Evolutionary conservation across 345 rosid species (phyloP).

Genomic region (Camelina hispida): DNA sequence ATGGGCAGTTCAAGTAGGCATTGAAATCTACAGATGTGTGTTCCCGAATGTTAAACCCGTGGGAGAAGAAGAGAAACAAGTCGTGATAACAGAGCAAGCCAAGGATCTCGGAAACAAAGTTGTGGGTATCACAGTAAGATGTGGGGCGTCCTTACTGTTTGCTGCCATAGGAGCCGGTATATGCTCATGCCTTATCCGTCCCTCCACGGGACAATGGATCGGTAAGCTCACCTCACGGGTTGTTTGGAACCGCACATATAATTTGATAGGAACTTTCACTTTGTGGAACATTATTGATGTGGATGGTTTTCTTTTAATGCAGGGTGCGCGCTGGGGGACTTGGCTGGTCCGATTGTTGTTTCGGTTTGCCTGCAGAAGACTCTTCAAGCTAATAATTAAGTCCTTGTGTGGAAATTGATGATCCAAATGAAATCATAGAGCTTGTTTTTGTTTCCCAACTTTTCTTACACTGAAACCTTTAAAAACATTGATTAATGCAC

Average conservation of each 20-base stretch:
- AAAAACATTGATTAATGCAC: constrained; percentile 17
- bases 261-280: background rate
- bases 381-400: constrained; percentile 55
- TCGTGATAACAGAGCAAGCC: constrained; percentile 53
- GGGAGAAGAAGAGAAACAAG: constrained; percentile 45
- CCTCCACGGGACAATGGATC: constrained; percentile 90
- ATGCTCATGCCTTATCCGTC: constrained; percentile 73
- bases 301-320: constrained; percentile 29
- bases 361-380: constrained; percentile 69
- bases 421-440: constrained; percentile 21
- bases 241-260: background rate
- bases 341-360: constrained; percentile 77
- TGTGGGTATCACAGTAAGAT: constrained; percentile 64
- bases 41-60: constrained; percentile 33
- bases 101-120: constrained; percentile 80
- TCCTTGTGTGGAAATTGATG: constrained; percentile 23
- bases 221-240: constrained; percentile 55
- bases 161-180: constrained; percentile 95
- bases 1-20: constrained; percentile 89
- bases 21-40: constrained; percentile 70
- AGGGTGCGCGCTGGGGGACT: constrained; percentile 89
- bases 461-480: background rate
- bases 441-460: constrained; percentile 16
- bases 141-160: constrained; percentile 78
- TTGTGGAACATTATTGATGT: constrained; percentile 19